A percentile compares a stretch with the other conserved stretches of the same genome.
Conservation (phyloP, 371 early-diverging fungal genomes). For the Mortierella sp. region DNA sequence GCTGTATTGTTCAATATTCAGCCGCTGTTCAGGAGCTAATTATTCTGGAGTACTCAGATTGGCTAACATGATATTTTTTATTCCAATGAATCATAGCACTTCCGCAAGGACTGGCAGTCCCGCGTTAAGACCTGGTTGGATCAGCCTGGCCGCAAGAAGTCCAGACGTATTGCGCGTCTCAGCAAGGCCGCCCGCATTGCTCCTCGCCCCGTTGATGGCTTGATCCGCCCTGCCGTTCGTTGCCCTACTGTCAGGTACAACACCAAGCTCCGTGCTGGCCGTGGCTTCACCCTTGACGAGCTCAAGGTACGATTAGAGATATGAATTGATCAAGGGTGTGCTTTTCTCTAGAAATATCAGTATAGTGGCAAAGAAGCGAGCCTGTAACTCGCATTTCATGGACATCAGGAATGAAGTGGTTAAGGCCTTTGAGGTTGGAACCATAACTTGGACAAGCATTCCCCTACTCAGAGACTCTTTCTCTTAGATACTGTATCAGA, state of each 20-base stretch:
- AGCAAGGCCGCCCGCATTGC: constrained; percentile 97
- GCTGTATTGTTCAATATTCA: no score
- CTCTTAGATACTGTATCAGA: no score
- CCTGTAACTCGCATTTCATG: no score
- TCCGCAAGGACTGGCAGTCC: constrained; percentile 99
- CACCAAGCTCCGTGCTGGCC: constrained; percentile 98
- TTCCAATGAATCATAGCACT: constrained; percentile 70
- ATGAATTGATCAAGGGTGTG: no score
- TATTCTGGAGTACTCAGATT: no score
- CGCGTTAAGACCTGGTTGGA: constrained; percentile 99
- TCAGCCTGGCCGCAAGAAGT: constrained; percentile 97
- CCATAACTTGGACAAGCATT: no score
- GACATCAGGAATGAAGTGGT: no score
- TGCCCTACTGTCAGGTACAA: constrained; percentile 99
- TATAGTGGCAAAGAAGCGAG: not conserved
- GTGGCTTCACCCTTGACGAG: constrained; percentile 99
- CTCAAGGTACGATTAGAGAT: constrained; percentile 90
- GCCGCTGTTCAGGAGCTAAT: not conserved
- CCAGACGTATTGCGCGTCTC: constrained; percentile 89
- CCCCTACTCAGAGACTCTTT: no score
- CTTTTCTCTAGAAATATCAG: not conserved
- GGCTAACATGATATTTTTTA: not conserved
- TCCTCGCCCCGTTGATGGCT: constrained; percentile 98
- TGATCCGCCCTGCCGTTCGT: constrained; percentile 98
- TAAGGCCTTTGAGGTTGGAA: no score